These are phyloP conservation scores for Niveomyces coronatus DNA, from an alignment of 2,329 filamentous ascomycete genomes.

Conservation along the genomic window DNA sequence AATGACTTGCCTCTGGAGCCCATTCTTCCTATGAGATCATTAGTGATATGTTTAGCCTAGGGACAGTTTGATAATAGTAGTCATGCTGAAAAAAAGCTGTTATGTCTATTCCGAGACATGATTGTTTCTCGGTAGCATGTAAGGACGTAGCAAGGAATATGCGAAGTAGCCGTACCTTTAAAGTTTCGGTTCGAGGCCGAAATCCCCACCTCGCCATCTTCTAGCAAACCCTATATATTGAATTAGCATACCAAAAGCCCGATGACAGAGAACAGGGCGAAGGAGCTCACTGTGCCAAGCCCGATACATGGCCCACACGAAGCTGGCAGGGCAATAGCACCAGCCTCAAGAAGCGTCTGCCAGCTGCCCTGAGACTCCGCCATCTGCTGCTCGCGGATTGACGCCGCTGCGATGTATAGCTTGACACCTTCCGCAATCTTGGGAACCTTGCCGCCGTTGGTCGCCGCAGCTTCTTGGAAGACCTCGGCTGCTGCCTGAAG, in stretches of 20 bases:
- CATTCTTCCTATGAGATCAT: too few relatives aligned
- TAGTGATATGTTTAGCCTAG: too few relatives aligned
- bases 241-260: too few relatives aligned
- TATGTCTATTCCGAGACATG: too few relatives aligned
- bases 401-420: slow-evolving; percentile 86
- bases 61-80: too few relatives aligned
- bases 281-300: slow-evolving; percentile 34
- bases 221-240: slow-evolving; percentile 74
- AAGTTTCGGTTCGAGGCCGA: slow-evolving; percentile 81
- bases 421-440: slow-evolving; percentile 68
- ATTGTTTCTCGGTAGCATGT: too few relatives aligned
- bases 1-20: too few relatives aligned
- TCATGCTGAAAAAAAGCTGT: too few relatives aligned
- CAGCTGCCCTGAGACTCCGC: slow-evolving; percentile 79
- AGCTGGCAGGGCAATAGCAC: slow-evolving; percentile 59
- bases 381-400: slow-evolving; percentile 60
- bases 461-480: slow-evolving; percentile 66
- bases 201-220: slow-evolving; percentile 80
- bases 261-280: too few relatives aligned
- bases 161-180: slow-evolving; percentile 38
- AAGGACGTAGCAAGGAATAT: too few relatives aligned
- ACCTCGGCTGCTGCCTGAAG: slow-evolving; percentile 73
- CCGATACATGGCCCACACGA: slow-evolving; percentile 84
- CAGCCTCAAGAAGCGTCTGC: slow-evolving; percentile 71
- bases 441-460: slow-evolving; percentile 48